These are phyloP conservation scores for Colletotrichum chrysophilum DNA, from an alignment of 2,329 filamentous ascomycete species.

Conservation along the genomic window DNA sequence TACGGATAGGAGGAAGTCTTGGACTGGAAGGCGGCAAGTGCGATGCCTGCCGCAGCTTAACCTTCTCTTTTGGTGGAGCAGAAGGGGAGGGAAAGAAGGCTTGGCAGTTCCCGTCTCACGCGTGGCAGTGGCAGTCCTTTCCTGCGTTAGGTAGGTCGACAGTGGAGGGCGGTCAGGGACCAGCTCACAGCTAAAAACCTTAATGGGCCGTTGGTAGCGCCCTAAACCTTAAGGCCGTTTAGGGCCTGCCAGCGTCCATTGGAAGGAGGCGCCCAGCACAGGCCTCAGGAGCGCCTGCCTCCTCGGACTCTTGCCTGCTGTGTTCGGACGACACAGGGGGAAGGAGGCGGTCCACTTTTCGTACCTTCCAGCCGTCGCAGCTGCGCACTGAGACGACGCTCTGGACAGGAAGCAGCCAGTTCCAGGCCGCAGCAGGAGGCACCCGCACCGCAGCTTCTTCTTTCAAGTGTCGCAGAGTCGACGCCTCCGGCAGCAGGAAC, in stretches of 20 bases:
- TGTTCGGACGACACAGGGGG: slow-evolving; percentile 4
- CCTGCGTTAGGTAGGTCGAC: background rate
- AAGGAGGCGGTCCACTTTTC: background rate
- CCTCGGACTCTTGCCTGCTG: background rate
- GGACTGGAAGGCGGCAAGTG: background rate
- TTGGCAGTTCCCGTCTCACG: background rate
- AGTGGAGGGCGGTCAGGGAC: background rate
- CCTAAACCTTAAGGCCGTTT: slow-evolving; percentile 13
- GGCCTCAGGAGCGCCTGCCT: background rate
- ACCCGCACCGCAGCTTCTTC: background rate
- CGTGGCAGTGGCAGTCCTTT: background rate
- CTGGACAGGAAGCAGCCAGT: background rate
- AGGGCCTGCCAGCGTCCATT: background rate
- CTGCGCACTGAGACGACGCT: slow-evolving; percentile 10
- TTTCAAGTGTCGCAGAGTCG: background rate
- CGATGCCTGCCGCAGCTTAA: background rate
- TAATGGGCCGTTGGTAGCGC: background rate
- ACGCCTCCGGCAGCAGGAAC: background rate
- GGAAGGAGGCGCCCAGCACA: background rate
- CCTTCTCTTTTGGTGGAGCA: background rate
- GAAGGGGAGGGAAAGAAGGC: background rate
- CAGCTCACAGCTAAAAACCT: background rate
- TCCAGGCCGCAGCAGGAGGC: background rate
- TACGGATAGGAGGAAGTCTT: background rate
- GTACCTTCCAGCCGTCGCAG: background rate